Conservation (phyloP, 169 alveolate genomes). For the Cryptosporidium ryanae region DNA sequence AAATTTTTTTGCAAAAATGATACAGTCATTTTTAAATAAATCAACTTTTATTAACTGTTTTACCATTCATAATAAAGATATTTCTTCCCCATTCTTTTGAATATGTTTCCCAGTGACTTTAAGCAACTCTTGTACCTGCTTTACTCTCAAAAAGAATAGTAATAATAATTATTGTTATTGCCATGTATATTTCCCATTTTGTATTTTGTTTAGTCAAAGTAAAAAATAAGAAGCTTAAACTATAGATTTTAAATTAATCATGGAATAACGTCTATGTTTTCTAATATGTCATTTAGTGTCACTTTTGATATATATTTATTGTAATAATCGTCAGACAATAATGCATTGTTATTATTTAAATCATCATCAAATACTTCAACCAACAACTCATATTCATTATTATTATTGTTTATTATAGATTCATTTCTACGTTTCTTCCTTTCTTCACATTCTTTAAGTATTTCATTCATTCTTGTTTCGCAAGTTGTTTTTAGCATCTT, state of each 20-base stretch:
- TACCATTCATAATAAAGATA: no score
- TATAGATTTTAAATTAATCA: not conserved
- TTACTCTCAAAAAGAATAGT: no score
- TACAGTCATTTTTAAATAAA: no score
- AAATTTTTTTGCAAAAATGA: no score
- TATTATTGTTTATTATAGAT: not conserved
- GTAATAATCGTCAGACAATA: conserved; percentile 6
- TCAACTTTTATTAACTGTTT: no score
- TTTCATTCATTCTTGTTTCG: conserved; percentile 51
- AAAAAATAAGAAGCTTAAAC: not conserved
- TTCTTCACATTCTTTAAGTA: conserved; percentile 47
- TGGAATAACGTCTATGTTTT: conserved; percentile 13
- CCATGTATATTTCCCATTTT: no score
- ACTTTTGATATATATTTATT: conserved; percentile 32
- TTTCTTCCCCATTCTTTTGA: no score
- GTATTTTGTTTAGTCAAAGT: no score
- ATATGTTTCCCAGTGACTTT: no score
- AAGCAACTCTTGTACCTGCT: no score
- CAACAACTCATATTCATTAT: conserved; percentile 16
- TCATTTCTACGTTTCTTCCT: not conserved
- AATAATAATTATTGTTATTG: no score
- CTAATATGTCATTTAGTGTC: conserved; percentile 41
- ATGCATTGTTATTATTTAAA: not conserved
- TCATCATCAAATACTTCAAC: conserved; percentile 1
- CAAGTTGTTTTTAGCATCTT: conserved; percentile 7